phyloP scores from a whole-genome alignment of 2,329 filamentous ascomycete species.

The Drechslerella coelobrocha region DNA sequence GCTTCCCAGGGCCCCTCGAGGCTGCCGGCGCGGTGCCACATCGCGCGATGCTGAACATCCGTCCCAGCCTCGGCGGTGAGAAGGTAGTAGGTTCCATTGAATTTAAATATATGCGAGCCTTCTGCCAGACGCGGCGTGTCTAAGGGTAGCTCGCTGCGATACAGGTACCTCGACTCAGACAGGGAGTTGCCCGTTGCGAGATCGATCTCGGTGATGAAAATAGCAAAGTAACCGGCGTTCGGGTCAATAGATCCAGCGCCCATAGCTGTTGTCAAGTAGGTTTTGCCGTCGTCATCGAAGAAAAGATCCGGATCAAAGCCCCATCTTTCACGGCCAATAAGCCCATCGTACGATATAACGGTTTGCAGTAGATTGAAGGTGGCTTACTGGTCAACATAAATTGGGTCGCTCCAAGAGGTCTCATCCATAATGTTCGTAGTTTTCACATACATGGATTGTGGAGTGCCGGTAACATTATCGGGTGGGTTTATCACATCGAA shows the following conservation, averaged over 20 bases:
- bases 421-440: slow-evolving; percentile 65
- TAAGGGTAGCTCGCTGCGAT: slow-evolving; percentile 55
- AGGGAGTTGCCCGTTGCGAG: slow-evolving; percentile 60
- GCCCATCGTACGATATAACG: too few species aligned
- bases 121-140: slow-evolving; percentile 61
- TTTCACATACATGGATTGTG: slow-evolving; percentile 65
- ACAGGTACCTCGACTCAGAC: slow-evolving; percentile 57
- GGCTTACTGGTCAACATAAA: slow-evolving; percentile 65
- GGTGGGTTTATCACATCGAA: slow-evolving; percentile 53
- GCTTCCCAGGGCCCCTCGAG: slow-evolving; percentile 69
- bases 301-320: slow-evolving; percentile 64
- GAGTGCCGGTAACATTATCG: slow-evolving; percentile 56
- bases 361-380: too few species aligned
- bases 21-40: slow-evolving; percentile 64
- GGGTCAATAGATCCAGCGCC: slow-evolving; percentile 59
- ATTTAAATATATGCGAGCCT: slow-evolving; percentile 67
- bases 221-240: slow-evolving; percentile 62
- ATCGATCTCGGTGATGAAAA: slow-evolving; percentile 61
- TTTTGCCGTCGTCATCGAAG: slow-evolving; percentile 61
- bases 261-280: slow-evolving; percentile 62
- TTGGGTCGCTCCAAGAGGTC: slow-evolving; percentile 63
- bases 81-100: slow-evolving; percentile 68
- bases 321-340: slow-evolving; percentile 52
- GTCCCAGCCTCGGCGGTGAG: slow-evolving; percentile 69
- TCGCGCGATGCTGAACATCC: slow-evolving; percentile 68